Conservation (phyloP, 345 rosid genomes). For the Gossypium bickii region DNA sequence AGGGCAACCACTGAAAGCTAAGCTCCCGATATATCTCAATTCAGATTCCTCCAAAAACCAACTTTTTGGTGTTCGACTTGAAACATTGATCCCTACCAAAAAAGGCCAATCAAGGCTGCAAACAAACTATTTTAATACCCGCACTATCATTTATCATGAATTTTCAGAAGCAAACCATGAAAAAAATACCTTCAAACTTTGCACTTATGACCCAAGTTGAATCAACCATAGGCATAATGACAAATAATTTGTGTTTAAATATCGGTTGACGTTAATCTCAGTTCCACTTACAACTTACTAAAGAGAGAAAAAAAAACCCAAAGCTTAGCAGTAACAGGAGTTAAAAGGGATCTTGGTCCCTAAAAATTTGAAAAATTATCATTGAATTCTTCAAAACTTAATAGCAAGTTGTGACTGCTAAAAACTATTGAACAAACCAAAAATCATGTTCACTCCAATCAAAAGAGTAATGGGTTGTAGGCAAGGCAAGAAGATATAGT, state of each 20-base stretch:
- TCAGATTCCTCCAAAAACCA: not conserved
- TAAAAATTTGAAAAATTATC: too few species aligned
- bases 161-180: too few species aligned
- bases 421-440: not conserved
- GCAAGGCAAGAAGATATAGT: not conserved
- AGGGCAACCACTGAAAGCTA: not conserved
- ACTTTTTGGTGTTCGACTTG: not conserved
- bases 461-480: not conserved
- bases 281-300: too few species aligned
- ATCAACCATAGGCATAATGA: too few species aligned
- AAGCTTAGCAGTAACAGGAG: too few species aligned
- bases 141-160: too few species aligned
- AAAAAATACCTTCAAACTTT: not conserved
- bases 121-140: not conserved
- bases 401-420: too few species aligned
- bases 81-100: not conserved
- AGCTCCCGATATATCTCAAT: not conserved
- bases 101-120: not conserved
- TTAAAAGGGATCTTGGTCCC: too few species aligned
- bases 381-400: not conserved
- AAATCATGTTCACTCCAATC: not conserved
- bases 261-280: too few species aligned
- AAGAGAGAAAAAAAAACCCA: fast-evolving
- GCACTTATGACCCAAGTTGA: not conserved
- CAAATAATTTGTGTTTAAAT: too few species aligned